Base-by-base conservation (phyloP, 345 rosid species). In the Capsella bursapastoris region DNA sequence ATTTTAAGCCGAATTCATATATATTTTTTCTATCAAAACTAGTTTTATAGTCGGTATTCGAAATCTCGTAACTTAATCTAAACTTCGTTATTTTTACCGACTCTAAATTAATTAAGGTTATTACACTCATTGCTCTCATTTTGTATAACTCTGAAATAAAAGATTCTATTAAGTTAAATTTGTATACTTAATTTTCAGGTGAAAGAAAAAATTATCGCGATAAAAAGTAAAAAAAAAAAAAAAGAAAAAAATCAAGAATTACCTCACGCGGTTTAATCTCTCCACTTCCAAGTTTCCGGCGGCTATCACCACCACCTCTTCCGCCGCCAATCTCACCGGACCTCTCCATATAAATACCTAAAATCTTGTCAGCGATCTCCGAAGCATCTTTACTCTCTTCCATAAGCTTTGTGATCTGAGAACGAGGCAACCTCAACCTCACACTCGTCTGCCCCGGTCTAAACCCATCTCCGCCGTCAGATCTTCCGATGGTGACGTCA, bases 341-440 rank as follows among this genome's bases (percentile, higher is more conserved):
- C 0, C 53, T 79, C 28, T 48, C 80, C 73, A 64, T 43, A 22
- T 84, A 92, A 13, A 92, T 77, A 82, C 77, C 73, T 76, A 89
- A 50, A 56, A 95, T 85, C 85, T 81, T 92, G 59, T 88, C 85
- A 0, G 93, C 97, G 4, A 81, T 93, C 80, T 92, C 96, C 0
- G 64, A 83, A 45, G 78, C 84, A 38, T 92, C 87, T 31, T 63
- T 67, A 49, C 97, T 89, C 81, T 88, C 94, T 27, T 83, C 83
- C 85, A 92, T 75, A 75, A 95, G 64, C 82, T 76, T 89, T 10
- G 71, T 92, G 45, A 95, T 82, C 61, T 92, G 83, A 11, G 90
- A 84, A 57, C 68, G 91, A 0, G 95, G 90, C 34, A 94, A 52
- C 78, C 88, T 91, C 84, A 94, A 68, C 77, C 83, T 94, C 57